Percentiles rank a stretch among this genome's conserved stretches.
Evolutionary conservation across 2,329 filamentous ascomycete genomes (phyloP).

Genomic region (Fusarium secorum): DNA sequence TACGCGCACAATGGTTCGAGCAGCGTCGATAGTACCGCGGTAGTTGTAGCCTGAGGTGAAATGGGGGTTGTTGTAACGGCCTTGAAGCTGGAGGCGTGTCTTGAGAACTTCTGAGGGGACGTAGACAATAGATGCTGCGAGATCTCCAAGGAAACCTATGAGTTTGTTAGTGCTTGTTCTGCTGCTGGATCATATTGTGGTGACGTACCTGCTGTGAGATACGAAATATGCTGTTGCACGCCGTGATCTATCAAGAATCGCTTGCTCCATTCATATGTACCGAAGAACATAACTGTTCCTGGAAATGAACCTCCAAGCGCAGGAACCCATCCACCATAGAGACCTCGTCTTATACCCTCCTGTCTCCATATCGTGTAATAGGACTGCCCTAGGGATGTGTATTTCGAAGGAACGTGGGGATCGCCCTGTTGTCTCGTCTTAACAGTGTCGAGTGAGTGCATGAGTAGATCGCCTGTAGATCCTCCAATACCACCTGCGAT

Average conservation of each 20-base stretch:
- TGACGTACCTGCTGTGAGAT: slow-evolving; percentile 77
- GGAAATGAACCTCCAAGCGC: slow-evolving; percentile 92
- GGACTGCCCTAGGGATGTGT: slow-evolving; percentile 86
- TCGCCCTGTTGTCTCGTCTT: slow-evolving; percentile 98
- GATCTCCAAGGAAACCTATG: slow-evolving; percentile 87
- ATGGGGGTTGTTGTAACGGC: slow-evolving; percentile 91
- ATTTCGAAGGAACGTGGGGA: slow-evolving; percentile 90
- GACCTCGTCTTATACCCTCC: slow-evolving; percentile 83
- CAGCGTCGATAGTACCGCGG: slow-evolving; percentile 82
- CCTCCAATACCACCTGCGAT: slow-evolving; percentile 92
- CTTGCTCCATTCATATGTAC: slow-evolving; percentile 95
- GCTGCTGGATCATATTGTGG: not conserved
- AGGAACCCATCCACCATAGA: slow-evolving; percentile 94
- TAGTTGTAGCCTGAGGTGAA: slow-evolving; percentile 98
- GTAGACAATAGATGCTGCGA: slow-evolving; percentile 91
- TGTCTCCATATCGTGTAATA: slow-evolving; percentile 94
- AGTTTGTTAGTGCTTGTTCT: not conserved
- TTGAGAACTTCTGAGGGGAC: slow-evolving; percentile 98
- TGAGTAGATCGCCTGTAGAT: slow-evolving; percentile 93
- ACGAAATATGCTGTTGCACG: slow-evolving; percentile 82
- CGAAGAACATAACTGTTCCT: slow-evolving; percentile 94
- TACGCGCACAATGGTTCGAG: slow-evolving; percentile 79
- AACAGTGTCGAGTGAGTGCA: slow-evolving; percentile 98
- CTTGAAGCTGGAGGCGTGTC: slow-evolving; percentile 94
- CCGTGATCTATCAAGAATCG: slow-evolving; percentile 85